Percentiles rank a stretch among this genome's conserved stretches.
Conservation (phyloP, 805 yeast species). For the Lipomyces kockii region DNA sequence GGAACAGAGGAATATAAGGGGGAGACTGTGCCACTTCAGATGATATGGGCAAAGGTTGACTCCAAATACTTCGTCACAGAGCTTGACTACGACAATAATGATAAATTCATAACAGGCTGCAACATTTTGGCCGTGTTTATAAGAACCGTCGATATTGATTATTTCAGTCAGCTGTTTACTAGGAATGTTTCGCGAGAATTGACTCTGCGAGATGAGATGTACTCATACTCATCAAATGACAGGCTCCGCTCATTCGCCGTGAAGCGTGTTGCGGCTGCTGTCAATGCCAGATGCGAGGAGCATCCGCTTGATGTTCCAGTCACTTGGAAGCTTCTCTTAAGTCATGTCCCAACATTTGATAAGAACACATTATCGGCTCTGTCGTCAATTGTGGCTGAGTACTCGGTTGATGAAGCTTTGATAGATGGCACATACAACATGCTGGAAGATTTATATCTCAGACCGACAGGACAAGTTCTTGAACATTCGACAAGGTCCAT, state of each 20-base stretch:
- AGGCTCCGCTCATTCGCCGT: neutral
- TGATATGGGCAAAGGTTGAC: neutral
- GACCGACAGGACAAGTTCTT: neutral
- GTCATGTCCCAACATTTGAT: neutral
- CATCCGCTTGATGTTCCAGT: conserved; percentile 1
- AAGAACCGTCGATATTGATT: neutral
- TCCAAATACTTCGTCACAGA: neutral
- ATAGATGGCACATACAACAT: neutral
- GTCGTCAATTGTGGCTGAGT: neutral
- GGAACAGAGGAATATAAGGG: neutral
- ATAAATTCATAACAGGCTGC: neutral
- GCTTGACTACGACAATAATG: neutral
- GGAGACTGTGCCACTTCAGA: conserved; percentile 1
- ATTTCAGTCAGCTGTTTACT: neutral
- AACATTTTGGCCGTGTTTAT: neutral
- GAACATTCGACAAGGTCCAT: neutral
- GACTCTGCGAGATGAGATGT: neutral
- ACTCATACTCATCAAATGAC: neutral
- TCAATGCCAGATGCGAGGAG: neutral
- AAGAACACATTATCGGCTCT: neutral
- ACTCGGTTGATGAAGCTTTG: neutral
- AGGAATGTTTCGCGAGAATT: neutral
- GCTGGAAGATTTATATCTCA: neutral
- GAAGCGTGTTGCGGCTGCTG: neutral
- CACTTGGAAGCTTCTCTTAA: neutral